Evolutionary conservation across 257 asterid species (phyloP).

Genomic region (Gentiana dahurica): DNA sequence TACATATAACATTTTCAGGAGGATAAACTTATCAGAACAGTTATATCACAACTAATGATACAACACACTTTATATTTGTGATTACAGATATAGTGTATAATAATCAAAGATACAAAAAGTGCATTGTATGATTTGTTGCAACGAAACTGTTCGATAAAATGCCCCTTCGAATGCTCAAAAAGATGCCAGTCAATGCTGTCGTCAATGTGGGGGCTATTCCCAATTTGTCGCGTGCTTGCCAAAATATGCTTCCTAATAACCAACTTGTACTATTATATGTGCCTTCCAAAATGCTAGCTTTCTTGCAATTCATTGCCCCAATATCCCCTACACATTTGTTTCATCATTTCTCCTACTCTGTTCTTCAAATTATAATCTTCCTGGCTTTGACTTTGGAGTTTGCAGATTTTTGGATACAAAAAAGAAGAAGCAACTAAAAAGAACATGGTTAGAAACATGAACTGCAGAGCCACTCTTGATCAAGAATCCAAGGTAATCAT

Average conservation of each 20-base stretch:
- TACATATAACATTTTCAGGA: too few relatives aligned
- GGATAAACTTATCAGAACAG: too few relatives aligned
- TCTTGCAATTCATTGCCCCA: slow-evolving; percentile 1
- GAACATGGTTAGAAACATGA: slow-evolving; percentile 34
- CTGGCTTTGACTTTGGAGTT: neutral
- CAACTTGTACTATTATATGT: neutral
- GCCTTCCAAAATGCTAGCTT: neutral
- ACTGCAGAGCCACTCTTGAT: slow-evolving; percentile 17
- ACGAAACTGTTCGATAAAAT: too few relatives aligned
- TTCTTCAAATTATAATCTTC: neutral
- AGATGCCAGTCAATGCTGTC: slow-evolving; percentile 4
- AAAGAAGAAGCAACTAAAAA: too few relatives aligned
- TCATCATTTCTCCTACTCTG: too few relatives aligned
- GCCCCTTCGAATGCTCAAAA: neutral
- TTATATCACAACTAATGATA: too few relatives aligned
- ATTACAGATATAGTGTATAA: too few relatives aligned
- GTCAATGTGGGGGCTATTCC: slow-evolving; percentile 14
- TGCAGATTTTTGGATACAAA: too few relatives aligned
- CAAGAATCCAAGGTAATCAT: neutral
- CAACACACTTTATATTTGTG: too few relatives aligned
- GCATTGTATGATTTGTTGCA: too few relatives aligned
- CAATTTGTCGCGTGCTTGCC: slow-evolving; percentile 6
- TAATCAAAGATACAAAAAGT: too few relatives aligned
- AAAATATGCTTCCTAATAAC: slow-evolving; percentile 2
- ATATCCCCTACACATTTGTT: slow-evolving; percentile 2